Conservation (phyloP, 192 early-diverging fungal species). For the Allomyces javanicus region DNA sequence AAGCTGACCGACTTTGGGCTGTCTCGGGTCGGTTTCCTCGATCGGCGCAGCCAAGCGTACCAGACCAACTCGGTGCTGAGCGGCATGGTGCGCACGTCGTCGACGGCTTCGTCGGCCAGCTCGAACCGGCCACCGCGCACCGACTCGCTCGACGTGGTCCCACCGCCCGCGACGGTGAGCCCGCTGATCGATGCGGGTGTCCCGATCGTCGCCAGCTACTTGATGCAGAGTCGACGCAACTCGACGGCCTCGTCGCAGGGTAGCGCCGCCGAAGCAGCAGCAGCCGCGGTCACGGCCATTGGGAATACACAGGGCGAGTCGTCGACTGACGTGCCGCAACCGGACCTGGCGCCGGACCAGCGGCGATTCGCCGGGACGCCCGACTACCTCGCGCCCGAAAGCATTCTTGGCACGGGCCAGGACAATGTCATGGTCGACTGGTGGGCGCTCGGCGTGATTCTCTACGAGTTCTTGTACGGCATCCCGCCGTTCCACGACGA, state of each 20-base stretch:
- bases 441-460: conserved; percentile 79
- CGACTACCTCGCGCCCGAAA: conserved; percentile 73
- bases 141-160: too few relatives aligned
- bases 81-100: not conserved
- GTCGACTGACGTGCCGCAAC: too few relatives aligned
- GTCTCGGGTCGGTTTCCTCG: conserved; percentile 62
- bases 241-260: too few relatives aligned
- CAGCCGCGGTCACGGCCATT: too few relatives aligned
- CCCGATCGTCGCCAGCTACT: too few relatives aligned
- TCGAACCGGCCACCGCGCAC: not conserved
- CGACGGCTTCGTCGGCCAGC: conserved; percentile 1
- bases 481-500: conserved; percentile 64
- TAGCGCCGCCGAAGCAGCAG: too few relatives aligned
- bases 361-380: conserved; percentile 48
- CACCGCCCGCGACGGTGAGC: too few relatives aligned
- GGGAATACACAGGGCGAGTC: too few relatives aligned
- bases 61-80: conserved; percentile 9
- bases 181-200: too few relatives aligned
- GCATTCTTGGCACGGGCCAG: conserved; percentile 63
- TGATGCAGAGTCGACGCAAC: too few relatives aligned
- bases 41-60: conserved; percentile 36
- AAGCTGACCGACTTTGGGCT: conserved; percentile 81
- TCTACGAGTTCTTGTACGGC: conserved; percentile 70
- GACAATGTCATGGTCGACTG: conserved; percentile 66
- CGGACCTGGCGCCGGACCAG: too few relatives aligned